Evolutionary conservation across 441 rosid species (phyloP), one percentile per base, ranked within the genome.

Genomic region (Populus hybrid): DNA sequence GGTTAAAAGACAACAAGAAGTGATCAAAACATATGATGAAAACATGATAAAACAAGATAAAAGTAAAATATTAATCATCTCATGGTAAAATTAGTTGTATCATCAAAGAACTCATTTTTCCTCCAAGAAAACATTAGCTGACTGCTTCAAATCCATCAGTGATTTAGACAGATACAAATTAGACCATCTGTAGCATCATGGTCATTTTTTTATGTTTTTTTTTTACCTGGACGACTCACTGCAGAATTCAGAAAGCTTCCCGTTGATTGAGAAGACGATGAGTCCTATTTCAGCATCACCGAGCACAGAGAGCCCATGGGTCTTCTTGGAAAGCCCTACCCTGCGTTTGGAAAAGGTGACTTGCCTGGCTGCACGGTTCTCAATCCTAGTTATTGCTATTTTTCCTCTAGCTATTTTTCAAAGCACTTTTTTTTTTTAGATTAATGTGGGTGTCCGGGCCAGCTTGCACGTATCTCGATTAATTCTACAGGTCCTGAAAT

Each of bases 251-350:
- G 70, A 80, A 71, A 84, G 16, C 72, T 86, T 86, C 4, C 85
- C 87, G 5, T 84, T 35, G 80, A 71, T 70, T 2, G 89, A 86
- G 84, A 84, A 84, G 73, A 86, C 71, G 76, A 86, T 81, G 67
- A 84, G 83, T 1, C 81, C 89, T 65, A 86, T 82, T 71, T 86
- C 81, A 10, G 86, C 88, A 65, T 86, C 88, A 23, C 88, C 83
- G 38, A 86, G 81, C 70, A 86, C 79, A 26, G 87, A 79, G 26
- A 84, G 86, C 72, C 84, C 88, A 30, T 75, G 83, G 0, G 87
- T 82, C 82, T 86, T 86, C 87, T 86, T 86, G 57, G 82, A 67
- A 34, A 86, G 82, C 38, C 88, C 87, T 6, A 32, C 82, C 1
- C 88, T 78, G 61, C 88, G 83, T 78, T 86, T 86, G 4, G 85